Percentiles rank a stretch among this genome's conserved stretches.
phyloP scores from a whole-genome alignment of 495 filamentous ascomycete species.

The Hyaloscypha variabilis region DNA sequence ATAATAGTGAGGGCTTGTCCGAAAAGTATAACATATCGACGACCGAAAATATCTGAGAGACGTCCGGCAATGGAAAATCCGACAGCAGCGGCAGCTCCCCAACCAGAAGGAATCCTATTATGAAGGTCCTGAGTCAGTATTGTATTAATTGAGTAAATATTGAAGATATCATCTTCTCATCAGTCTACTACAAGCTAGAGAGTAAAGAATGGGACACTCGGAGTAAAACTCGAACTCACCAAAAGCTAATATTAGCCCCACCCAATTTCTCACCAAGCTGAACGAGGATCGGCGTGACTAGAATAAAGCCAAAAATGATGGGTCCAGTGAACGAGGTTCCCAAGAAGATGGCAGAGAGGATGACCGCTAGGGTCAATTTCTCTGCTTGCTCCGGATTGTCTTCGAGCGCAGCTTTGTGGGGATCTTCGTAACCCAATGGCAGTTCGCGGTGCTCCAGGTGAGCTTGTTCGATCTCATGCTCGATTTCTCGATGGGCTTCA shows the following conservation, averaged over 20 bases:
- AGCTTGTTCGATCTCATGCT: slow-evolving; percentile 8
- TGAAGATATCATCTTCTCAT: too few species aligned
- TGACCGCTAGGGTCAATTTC: slow-evolving; percentile 17
- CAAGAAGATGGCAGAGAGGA: slow-evolving; percentile 24
- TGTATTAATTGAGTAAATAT: too few species aligned
- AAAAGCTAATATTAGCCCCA: slow-evolving; percentile 28
- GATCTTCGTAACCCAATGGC: slow-evolving; percentile 16
- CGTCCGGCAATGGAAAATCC: slow-evolving; percentile 35
- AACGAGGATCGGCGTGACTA: slow-evolving; percentile 23
- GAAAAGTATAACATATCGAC: slow-evolving; percentile 33
- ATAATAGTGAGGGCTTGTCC: slow-evolving; percentile 32
- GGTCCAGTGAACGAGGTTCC: slow-evolving; percentile 24
- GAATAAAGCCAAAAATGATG: slow-evolving; percentile 26
- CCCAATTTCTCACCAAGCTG: slow-evolving; percentile 23
- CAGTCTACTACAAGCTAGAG: too few species aligned
- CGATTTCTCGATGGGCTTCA: background rate
- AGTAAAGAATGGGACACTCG: too few species aligned
- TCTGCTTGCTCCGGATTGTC: slow-evolving; percentile 25
- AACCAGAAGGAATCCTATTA: slow-evolving; percentile 29
- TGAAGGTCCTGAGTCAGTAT: too few species aligned
- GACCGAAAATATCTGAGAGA: slow-evolving; percentile 38
- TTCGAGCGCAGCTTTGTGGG: slow-evolving; percentile 22
- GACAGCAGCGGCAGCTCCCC: slow-evolving; percentile 30
- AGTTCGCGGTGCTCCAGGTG: slow-evolving; percentile 10
- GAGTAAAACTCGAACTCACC: slow-evolving; percentile 22